Evolutionary conservation across 2,329 filamentous ascomycete species (phyloP), one percentile per base, ranked within the genome.

Genomic region (Exophiala sp.): DNA sequence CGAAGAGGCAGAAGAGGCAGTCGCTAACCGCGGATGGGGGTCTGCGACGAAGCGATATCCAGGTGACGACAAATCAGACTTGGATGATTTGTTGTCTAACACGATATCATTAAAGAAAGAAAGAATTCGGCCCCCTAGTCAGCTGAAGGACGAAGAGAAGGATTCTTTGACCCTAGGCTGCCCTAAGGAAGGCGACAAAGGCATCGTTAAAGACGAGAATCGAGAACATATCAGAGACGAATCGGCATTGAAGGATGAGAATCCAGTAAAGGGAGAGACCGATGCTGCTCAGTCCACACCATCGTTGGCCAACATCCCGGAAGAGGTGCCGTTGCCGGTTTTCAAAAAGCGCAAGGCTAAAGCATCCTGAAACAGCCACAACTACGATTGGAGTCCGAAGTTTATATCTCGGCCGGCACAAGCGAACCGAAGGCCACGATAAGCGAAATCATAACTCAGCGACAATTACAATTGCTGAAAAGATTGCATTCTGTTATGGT

Each of bases 291-390:
- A 18, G 45, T 5, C 46, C 35, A 10, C 23, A 9, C 21, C 5
- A 43, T 19, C 44, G 13, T 34, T 50, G 14, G 39, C 41, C 43
- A 48, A 45, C 16, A 50, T 55, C 16, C 50, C 46, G 27, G 66
- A 65, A 2, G 64, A 53, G 8, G 35, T 45, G 22, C 37, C 49
- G 14, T 39, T 50, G 8, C 58, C 73, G 34, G 58, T 74, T 18
- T 75, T 75, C 64, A 75, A 74, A 58, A 74, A 73, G 56, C 71
- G 72, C 55, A 74, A 72, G 56, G 65, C 70, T 2, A 75, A 73
- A 60, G 59, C 64, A 43, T 65, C 66, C 58, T 69, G 65, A 58
- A 67, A 66, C 37, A 41, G 14, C 30, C 39, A 39, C 43, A 44
- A 22, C 27, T 34, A n/a, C 14, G 29, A n/a, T 18, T 41, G 22